phyloP scores from a whole-genome alignment of 2,329 filamentous ascomycete genomes.

The Colletotrichum tropicale region DNA sequence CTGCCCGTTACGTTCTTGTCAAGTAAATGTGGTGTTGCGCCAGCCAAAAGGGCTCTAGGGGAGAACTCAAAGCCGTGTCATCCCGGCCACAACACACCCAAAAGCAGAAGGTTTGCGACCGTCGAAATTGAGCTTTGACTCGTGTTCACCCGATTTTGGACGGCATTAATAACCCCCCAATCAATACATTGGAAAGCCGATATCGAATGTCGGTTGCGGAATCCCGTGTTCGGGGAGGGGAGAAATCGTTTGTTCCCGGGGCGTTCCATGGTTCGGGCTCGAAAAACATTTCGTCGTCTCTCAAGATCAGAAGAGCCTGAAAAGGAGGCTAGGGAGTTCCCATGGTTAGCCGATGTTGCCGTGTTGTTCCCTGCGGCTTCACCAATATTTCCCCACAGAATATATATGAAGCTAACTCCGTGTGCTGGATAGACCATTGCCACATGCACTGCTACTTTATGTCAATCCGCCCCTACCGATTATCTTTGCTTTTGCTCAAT shows the following conservation, averaged over 20 bases:
- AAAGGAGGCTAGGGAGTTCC: background rate
- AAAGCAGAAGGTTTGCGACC: background rate
- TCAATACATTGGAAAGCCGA: background rate
- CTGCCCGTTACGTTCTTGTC: background rate
- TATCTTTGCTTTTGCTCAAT: background rate
- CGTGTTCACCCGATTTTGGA: background rate
- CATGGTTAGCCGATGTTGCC: background rate
- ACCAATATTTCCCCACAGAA: background rate
- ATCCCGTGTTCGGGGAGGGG: background rate
- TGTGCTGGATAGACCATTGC: background rate
- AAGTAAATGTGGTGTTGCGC: background rate
- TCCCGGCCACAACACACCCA: background rate
- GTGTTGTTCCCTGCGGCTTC: background rate
- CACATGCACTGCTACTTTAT: background rate
- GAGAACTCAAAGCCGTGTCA: background rate
- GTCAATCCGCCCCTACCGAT: background rate
- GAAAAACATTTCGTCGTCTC: background rate
- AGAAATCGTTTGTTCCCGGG: background rate
- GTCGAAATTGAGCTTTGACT: slow-evolving; percentile 7
- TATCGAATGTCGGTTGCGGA: background rate
- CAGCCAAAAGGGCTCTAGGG: background rate
- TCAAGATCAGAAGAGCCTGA: background rate
- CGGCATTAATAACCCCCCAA: background rate
- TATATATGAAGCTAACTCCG: background rate
- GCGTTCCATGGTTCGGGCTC: background rate